Percentiles rank a stretch among this genome's conserved stretches.
These are phyloP conservation scores for Cubamyces lactineus DNA, from an alignment of 768 basidiomycete species.

Conservation along the genomic window DNA sequence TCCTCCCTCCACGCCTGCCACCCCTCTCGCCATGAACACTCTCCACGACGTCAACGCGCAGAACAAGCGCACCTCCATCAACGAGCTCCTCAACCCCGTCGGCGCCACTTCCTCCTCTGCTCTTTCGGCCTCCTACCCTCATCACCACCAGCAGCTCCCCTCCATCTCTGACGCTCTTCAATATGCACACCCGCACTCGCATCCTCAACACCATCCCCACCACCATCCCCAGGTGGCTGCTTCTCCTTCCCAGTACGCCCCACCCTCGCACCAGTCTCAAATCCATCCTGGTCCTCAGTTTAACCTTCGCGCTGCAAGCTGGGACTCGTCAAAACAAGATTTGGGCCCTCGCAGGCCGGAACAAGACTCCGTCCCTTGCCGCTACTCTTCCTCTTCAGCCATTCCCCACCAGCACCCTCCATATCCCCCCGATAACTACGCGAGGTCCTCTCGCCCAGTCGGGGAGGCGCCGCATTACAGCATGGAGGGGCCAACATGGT, in stretches of 20 bases:
- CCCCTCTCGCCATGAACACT: conserved; percentile 37
- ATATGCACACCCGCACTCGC: conserved; percentile 34
- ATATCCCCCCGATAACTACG: conserved; percentile 31
- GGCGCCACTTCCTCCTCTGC: conserved; percentile 39
- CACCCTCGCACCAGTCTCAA: conserved; percentile 22
- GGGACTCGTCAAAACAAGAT: conserved; percentile 48
- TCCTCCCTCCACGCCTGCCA: not conserved
- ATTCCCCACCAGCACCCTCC: conserved; percentile 28
- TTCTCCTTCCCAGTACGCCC: conserved; percentile 12
- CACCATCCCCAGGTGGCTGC: conserved; percentile 6
- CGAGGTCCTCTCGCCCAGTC: conserved; percentile 25
- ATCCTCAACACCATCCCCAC: conserved; percentile 25
- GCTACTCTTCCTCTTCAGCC: conserved; percentile 39
- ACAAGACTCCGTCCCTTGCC: conserved; percentile 37
- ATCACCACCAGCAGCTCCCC: conserved; percentile 35
- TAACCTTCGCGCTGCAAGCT: conserved; percentile 65
- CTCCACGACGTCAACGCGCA: conserved; percentile 44
- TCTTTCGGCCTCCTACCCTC: conserved; percentile 35
- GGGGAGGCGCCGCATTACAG: conserved; percentile 32
- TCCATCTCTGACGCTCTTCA: conserved; percentile 24
- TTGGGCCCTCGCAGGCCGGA: conserved; percentile 41
- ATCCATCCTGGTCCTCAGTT: conserved; percentile 36
- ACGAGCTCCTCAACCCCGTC: conserved; percentile 53
- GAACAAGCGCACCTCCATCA: conserved; percentile 53
- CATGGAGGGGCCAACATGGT: conserved; percentile 31